Evolutionary conservation across 2,329 filamentous ascomycete genomes (phyloP).

Genomic region (Fusarium chaquense): DNA sequence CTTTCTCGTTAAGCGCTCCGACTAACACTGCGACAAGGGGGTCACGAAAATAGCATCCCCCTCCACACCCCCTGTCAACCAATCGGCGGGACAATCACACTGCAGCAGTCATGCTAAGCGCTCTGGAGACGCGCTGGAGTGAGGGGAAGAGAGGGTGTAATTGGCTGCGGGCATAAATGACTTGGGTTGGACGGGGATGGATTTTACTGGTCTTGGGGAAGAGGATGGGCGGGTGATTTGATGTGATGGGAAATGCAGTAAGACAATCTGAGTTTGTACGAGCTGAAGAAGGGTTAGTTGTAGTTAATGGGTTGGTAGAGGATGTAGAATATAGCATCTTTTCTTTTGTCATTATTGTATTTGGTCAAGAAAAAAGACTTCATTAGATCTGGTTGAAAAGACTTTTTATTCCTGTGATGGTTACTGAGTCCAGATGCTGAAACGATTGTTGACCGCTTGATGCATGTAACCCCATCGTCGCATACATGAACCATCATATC

Average conservation of each 20-base stretch:
- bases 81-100: constrained; percentile 51
- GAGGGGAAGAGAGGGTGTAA: constrained; percentile 23
- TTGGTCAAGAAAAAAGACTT: background rate
- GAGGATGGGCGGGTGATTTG: constrained; percentile 29
- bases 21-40: constrained; percentile 25
- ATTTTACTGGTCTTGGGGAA: constrained; percentile 15
- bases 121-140: constrained; percentile 36
- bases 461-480: constrained; percentile 26
- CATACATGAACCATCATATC: constrained; percentile 29
- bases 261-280: constrained; percentile 8
- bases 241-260: constrained; percentile 26
- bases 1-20: constrained; percentile 36
- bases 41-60: constrained; percentile 40
- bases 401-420: constrained; percentile 1
- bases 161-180: constrained; percentile 10
- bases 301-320: background rate
- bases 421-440: background rate
- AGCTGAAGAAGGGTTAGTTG: constrained; percentile 1
- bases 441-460: constrained; percentile 34
- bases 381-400: too few species aligned
- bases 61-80: constrained; percentile 21
- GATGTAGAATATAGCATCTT: background rate
- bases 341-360: background rate
- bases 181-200: constrained; percentile 31
- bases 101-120: constrained; percentile 47